Base-by-base conservation (phyloP, 768 basidiomycete genomes). In the Serendipita indica region DNA sequence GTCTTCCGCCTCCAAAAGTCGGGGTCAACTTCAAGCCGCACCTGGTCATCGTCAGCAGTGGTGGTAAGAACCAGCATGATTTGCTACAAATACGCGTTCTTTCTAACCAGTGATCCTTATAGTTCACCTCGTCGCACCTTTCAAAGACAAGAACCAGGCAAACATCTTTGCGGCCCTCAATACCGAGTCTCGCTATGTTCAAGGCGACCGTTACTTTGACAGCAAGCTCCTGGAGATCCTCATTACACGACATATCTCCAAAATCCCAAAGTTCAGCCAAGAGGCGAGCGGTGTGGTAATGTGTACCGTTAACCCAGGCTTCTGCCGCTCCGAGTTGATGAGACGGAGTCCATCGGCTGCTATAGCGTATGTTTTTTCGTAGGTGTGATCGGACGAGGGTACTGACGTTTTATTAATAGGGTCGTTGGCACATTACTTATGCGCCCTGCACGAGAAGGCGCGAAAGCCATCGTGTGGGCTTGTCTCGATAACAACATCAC, bases 31-130 rank as follows among this genome's bases (percentile, higher is more conserved):
- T 39, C 7, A 60, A 39, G 27, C 59, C 60, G 2, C 34, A 57
- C 13, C n/a, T 61, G 33, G 60, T 61, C 13, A 33, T 61, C n/a
- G 57, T 61, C 33, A 32, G 27, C 35, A 61, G 60, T 43, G 57
- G 43, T 25, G 20, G 35, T 39, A 35, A 43, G 49, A 25, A 27
- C 49, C 27, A 20, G n/a, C 25, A 45, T 6, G 39, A 60, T 37
- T 10, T 37, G 35, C 35, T n/a, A 10, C 10, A 37, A 37, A 10
- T n/a, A 10, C 35, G n/a, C n/a, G 35, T n/a, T 37, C 10, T 10
- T 37, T n/a, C n/a, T 37, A n/a, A 10, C 35, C 10, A 10, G 35
- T 10, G 10, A 37, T 10, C 35, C n/a, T 37, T 37, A 10, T 33
- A 54, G 49, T 33, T 18, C 41, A 60, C 33, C 18, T 43, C n/a